A percentile compares a stretch with the other conserved stretches of the same genome.
These are phyloP conservation scores for Pseudogymnoascus pannorum DNA, from an alignment of 2,329 filamentous ascomycete genomes.

Conservation along the genomic window DNA sequence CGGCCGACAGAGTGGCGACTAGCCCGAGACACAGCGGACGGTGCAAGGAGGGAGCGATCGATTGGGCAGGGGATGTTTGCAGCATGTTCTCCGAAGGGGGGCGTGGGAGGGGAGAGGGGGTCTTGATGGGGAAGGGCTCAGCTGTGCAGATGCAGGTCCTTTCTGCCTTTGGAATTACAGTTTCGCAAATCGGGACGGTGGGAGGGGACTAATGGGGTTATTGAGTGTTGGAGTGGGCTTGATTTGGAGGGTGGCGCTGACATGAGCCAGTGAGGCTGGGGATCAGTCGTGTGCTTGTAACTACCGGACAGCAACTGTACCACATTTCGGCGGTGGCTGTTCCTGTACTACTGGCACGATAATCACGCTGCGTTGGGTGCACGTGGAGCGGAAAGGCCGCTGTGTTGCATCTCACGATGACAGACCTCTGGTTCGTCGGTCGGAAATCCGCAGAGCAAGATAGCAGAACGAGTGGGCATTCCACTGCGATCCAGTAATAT, in stretches of 20 bases:
- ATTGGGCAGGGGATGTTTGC: slow-evolving; percentile 4
- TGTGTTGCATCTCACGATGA: not conserved
- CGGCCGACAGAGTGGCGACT: not conserved
- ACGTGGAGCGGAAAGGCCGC: not conserved
- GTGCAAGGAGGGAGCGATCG: not conserved
- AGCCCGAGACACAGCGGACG: slow-evolving; percentile 1
- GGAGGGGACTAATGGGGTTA: not conserved
- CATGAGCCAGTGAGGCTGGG: not conserved
- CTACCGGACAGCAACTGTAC: not conserved
- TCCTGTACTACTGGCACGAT: not conserved
- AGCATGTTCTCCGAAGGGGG: not conserved
- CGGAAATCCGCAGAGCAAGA: not conserved
- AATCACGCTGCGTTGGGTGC: not conserved
- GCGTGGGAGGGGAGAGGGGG: not conserved
- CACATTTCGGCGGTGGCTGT: not conserved
- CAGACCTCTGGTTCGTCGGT: not conserved
- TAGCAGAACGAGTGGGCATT: not conserved
- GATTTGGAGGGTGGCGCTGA: not conserved
- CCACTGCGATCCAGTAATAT: not conserved
- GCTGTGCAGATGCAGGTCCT: not conserved
- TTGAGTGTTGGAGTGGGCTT: slow-evolving; percentile 2
- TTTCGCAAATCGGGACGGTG: slow-evolving; percentile 1
- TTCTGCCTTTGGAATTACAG: slow-evolving; percentile 2
- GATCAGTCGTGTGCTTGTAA: not conserved
- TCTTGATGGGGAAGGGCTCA: slow-evolving; percentile 4